phyloP scores from a whole-genome alignment of 1,284 basidiomycete genomes.

The Cerrena zonata region DNA sequence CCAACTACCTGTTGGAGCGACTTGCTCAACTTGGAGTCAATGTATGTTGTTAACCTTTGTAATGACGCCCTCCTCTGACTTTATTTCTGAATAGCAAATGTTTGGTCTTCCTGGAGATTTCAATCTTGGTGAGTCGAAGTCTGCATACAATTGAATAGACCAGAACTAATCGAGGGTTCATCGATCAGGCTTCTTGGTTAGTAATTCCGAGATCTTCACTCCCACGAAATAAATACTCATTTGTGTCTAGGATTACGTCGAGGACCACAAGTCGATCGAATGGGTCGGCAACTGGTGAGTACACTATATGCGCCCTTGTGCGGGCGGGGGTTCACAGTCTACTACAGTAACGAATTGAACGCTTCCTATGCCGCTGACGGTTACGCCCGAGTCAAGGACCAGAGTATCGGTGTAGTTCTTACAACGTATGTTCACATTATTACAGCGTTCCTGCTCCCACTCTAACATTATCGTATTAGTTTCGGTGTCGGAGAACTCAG shows the following conservation, averaged over 20 bases:
- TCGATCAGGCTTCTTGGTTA: conserved; percentile 50
- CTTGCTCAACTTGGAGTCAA: conserved; percentile 63
- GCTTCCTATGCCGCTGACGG: conserved; percentile 92
- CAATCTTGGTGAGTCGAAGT: conserved; percentile 58
- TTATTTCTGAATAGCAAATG: too few species aligned
- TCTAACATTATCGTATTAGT: conserved; percentile 36
- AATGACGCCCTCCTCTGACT: conserved; percentile 5
- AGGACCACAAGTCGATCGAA: conserved; percentile 71
- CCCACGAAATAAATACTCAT: too few species aligned
- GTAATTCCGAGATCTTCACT: conserved; percentile 14
- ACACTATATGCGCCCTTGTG: neutral
- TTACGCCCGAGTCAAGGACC: conserved; percentile 79
- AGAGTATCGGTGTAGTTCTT: conserved; percentile 66
- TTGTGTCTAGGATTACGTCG: conserved; percentile 67
- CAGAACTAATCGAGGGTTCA: neutral
- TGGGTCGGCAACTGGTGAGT: conserved; percentile 87
- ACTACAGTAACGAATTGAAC: conserved; percentile 74
- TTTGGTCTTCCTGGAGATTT: conserved; percentile 93
- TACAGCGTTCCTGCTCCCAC: neutral
- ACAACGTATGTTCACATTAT: conserved; percentile 59
- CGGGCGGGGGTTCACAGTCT: neutral
- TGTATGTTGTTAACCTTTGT: conserved; percentile 34
- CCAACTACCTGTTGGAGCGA: conserved; percentile 67
- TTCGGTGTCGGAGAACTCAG: conserved; percentile 89
- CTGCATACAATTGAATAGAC: too few species aligned